Percentiles rank a stretch among this genome's conserved stretches.
phyloP scores from a whole-genome alignment of 2,329 filamentous ascomycete genomes.

The Fusarium duplospermum region DNA sequence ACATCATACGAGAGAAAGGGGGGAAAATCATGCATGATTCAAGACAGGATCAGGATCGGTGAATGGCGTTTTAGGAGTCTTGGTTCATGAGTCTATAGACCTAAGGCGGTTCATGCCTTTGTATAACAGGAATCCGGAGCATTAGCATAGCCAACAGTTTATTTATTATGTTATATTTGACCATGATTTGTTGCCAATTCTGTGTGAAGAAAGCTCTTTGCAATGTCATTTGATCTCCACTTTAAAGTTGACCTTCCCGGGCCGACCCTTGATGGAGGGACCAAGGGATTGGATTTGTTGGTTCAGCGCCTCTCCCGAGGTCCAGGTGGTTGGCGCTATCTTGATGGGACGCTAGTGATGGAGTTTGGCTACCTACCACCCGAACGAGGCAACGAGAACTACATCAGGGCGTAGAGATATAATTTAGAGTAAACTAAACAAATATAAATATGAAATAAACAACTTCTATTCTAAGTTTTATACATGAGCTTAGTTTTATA shows the following conservation, averaged over 20 bases:
- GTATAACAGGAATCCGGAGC: not conserved
- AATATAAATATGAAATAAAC: too few species aligned
- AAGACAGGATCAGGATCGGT: not conserved
- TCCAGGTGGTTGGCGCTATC: constrained; percentile 2
- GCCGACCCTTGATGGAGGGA: constrained; percentile 7
- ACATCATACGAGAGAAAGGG: not conserved
- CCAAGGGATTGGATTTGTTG: not conserved
- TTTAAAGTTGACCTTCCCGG: not conserved
- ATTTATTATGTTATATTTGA: not conserved
- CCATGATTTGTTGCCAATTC: not conserved
- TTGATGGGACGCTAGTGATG: constrained; percentile 7
- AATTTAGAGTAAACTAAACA: too few species aligned
- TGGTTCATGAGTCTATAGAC: not conserved
- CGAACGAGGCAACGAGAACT: too few species aligned
- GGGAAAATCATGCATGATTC: constrained; percentile 7
- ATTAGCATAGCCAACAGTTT: not conserved
- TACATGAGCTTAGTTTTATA: too few species aligned
- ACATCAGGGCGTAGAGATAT: too few species aligned
- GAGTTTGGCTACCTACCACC: too few species aligned
- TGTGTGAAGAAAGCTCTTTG: not conserved
- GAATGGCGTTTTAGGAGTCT: constrained; percentile 25
- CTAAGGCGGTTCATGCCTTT: not conserved
- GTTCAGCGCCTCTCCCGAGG: not conserved
- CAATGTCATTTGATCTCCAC: not conserved
- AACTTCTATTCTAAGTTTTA: too few species aligned